phyloP scores from a whole-genome alignment of 345 rosid genomes.

The Acer campestre region DNA sequence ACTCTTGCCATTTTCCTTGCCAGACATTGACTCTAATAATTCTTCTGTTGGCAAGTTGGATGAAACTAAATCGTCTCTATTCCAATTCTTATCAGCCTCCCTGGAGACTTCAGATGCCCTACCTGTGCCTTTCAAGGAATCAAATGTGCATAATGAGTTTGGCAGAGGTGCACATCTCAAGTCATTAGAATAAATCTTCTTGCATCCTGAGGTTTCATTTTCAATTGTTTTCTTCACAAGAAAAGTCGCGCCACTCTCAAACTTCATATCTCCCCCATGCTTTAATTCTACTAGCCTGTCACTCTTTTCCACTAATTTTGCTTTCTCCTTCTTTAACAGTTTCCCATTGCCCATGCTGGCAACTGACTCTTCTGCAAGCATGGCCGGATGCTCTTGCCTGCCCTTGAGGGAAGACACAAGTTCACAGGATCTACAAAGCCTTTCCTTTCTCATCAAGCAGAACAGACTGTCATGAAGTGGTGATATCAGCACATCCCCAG shows the following conservation, averaged over 20 bases:
- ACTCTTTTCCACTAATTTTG: constrained; percentile 33
- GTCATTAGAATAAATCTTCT: constrained; percentile 21
- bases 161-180: constrained; percentile 19
- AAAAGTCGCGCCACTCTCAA: constrained; percentile 13
- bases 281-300: constrained; percentile 25
- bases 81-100: constrained; percentile 28
- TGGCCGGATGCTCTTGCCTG: constrained; percentile 31
- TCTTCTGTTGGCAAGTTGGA: constrained; percentile 27
- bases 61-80: constrained; percentile 15
- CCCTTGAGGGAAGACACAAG: constrained; percentile 21
- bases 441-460: constrained; percentile 38
- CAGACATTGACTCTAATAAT: constrained; percentile 33
- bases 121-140: constrained; percentile 22
- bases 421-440: constrained; percentile 25
- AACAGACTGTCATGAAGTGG: constrained; percentile 68
- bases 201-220: constrained; percentile 24
- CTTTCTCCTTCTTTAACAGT: constrained; percentile 37
- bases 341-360: constrained; percentile 30
- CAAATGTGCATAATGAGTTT: constrained; percentile 20
- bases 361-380: constrained; percentile 30
- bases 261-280: constrained; percentile 8
- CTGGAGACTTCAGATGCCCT: constrained; percentile 27
- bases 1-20: constrained; percentile 27
- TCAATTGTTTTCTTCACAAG: constrained; percentile 21
- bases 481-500: constrained; percentile 53